Evolutionary conservation across 148 eudicot genomes (phyloP).

Genomic region (Rhododendron ovatum): DNA sequence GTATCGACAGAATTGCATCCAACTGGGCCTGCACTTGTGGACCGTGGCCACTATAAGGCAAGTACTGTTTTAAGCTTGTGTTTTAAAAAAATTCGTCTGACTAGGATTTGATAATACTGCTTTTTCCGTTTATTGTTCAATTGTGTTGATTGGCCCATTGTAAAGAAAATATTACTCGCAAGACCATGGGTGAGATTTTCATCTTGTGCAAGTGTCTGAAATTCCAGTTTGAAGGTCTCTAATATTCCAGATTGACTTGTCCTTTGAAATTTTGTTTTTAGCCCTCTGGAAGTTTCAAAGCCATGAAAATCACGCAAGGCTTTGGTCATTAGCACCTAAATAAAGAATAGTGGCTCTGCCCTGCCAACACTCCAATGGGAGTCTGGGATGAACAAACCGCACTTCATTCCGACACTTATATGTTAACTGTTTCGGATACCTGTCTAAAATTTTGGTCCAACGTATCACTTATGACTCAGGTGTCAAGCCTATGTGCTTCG

Average conservation of each 20-base stretch:
- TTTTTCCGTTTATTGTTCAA: neutral
- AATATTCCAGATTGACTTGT: neutral
- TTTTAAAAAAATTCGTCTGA: neutral
- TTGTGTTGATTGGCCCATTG: neutral
- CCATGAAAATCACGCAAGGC: neutral
- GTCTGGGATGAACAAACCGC: neutral
- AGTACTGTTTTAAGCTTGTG: neutral
- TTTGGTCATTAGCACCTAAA: no score
- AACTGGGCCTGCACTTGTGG: neutral
- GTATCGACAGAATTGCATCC: neutral
- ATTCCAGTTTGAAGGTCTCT: neutral
- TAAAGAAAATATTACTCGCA: neutral
- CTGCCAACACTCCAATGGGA: neutral
- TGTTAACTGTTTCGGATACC: neutral
- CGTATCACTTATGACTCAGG: constrained; percentile 16
- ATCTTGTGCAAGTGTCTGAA: neutral
- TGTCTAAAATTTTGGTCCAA: no score
- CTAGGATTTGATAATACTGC: neutral
- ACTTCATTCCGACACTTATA: neutral
- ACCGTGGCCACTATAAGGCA: neutral
- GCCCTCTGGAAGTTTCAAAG: neutral
- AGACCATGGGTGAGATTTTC: neutral
- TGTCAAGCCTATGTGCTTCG: constrained; percentile 29
- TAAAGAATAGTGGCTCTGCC: neutral
- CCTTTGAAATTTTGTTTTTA: neutral